These are phyloP conservation scores for Barnettozyma salicaria DNA, from an alignment of 805 yeast genomes.

Conservation along the genomic window DNA sequence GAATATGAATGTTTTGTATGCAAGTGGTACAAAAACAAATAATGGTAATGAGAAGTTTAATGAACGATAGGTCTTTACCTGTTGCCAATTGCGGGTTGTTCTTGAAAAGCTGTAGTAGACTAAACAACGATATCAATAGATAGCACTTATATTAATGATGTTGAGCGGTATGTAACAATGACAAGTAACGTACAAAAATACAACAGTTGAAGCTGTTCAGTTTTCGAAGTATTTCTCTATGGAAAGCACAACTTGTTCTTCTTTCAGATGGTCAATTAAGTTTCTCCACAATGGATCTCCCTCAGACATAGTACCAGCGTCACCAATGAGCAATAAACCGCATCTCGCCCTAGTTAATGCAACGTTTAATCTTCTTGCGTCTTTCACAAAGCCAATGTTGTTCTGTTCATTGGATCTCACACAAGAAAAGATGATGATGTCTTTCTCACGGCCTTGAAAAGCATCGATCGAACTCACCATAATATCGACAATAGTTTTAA, in stretches of 20 bases:
- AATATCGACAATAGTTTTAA: slow-evolving; percentile 36
- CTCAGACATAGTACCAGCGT: slow-evolving; percentile 5
- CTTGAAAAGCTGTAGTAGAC: no score
- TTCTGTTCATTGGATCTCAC: slow-evolving; percentile 54
- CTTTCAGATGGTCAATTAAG: slow-evolving; percentile 7
- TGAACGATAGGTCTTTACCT: no score
- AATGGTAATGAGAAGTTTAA: no score
- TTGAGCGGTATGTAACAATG: no score
- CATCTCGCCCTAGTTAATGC: slow-evolving; percentile 36
- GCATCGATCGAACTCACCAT: slow-evolving; percentile 69
- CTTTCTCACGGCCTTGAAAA: slow-evolving; percentile 84
- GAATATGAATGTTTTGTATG: no score
- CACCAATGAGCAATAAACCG: slow-evolving; percentile 9
- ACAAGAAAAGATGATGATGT: slow-evolving; percentile 65
- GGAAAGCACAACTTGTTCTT: background rate
- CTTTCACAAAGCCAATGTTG: slow-evolving; percentile 57
- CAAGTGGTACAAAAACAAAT: no score
- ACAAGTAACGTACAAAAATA: no score
- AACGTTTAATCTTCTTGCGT: slow-evolving; percentile 58
- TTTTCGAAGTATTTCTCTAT: background rate
- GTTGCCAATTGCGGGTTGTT: no score
- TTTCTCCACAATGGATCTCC: slow-evolving; percentile 11
- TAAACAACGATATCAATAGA: no score
- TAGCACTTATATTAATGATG: no score
- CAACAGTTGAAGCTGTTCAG: no score